phyloP scores from a whole-genome alignment of 108 stramenopile genomes.

The Cyclotella baltica region DNA sequence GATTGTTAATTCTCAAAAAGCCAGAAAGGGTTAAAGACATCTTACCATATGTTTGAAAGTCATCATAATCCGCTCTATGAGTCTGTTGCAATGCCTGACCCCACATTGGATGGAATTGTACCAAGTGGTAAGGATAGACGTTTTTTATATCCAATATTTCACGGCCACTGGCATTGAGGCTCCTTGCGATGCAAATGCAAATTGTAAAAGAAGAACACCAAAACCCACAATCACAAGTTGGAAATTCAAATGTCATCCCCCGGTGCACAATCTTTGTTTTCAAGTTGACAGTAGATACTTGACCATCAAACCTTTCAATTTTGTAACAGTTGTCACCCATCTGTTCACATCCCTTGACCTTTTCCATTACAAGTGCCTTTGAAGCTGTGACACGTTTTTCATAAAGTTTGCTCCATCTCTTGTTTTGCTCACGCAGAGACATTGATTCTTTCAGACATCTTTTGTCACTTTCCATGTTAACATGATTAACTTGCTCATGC shows the following conservation, averaged over 20 bases:
- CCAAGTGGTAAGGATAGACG: not conserved
- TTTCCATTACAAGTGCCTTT: not conserved
- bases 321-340: not conserved
- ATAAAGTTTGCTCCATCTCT: not conserved
- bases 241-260: not conserved
- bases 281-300: not conserved
- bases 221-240: constrained; percentile 9
- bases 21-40: not conserved
- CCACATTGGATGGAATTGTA: not conserved
- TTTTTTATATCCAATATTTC: not conserved
- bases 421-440: not conserved
- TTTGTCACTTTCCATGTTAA: not conserved
- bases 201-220: not conserved
- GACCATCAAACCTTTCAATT: not conserved
- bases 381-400: not conserved
- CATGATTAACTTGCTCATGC: not conserved
- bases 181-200: not conserved
- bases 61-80: not conserved
- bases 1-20: not conserved
- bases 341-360: not conserved
- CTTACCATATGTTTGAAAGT: not conserved
- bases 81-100: not conserved
- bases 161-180: not conserved
- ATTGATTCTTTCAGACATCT: not conserved
- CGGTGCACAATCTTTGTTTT: not conserved